These are phyloP conservation scores for Hymenoscyphus infarciens DNA, from an alignment of 2,329 filamentous ascomycete genomes.

Conservation along the genomic window DNA sequence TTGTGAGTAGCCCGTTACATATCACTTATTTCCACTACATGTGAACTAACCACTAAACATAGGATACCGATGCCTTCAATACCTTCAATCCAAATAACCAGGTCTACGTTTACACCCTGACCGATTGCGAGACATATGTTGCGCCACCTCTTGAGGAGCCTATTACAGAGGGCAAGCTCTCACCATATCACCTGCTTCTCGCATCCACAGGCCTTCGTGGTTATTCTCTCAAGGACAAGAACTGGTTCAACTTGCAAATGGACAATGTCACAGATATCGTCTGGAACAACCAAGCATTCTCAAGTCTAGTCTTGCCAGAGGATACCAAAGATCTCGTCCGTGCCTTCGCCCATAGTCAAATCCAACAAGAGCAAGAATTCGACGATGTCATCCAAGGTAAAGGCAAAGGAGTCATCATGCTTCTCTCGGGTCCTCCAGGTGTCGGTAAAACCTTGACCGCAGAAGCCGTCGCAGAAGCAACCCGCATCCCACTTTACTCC, in stretches of 20 bases:
- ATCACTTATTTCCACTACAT: neutral
- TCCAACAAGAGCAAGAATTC: constrained; percentile 21
- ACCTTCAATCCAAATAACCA: constrained; percentile 10
- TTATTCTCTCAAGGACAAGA: constrained; percentile 45
- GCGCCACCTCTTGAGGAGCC: constrained; percentile 4
- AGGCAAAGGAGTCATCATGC: constrained; percentile 43
- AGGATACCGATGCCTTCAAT: constrained; percentile 12
- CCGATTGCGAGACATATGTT: constrained; percentile 2
- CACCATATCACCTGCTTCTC: constrained; percentile 8
- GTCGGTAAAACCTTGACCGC: constrained; percentile 29
- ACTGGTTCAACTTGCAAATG: constrained; percentile 38
- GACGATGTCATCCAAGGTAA: constrained; percentile 34
- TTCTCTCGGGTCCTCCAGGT: constrained; percentile 37
- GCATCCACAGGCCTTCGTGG: constrained; percentile 28
- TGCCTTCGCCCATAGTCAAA: constrained; percentile 47
- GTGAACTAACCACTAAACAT: neutral
- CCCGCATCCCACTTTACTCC: constrained; percentile 22
- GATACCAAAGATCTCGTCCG: constrained; percentile 46
- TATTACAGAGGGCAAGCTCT: neutral
- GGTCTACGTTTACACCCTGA: neutral
- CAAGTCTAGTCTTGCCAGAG: constrained; percentile 46
- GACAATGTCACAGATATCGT: constrained; percentile 21
- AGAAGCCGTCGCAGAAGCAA: constrained; percentile 38
- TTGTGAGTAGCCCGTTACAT: neutral
- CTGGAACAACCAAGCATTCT: constrained; percentile 45